Evolutionary conservation across 2,329 filamentous ascomycete species (phyloP).

Genomic region (Colletotrichum camelliae): DNA sequence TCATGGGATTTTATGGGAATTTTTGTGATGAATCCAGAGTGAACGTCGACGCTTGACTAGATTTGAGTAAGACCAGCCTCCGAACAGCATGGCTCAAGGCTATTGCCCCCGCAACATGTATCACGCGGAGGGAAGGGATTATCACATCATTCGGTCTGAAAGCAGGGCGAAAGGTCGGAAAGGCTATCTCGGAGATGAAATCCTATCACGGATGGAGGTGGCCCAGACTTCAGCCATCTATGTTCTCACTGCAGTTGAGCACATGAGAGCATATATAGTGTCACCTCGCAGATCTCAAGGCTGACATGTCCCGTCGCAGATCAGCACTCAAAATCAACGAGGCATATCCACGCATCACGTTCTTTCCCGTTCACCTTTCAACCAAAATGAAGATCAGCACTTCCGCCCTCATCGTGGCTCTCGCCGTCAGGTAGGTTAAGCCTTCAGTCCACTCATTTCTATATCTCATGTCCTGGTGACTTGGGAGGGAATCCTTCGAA

Average conservation of each 20-base stretch:
- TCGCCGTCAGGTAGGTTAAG: neutral
- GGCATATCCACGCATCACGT: neutral
- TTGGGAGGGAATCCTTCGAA: neutral
- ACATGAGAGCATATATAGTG: neutral
- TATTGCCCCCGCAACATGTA: neutral
- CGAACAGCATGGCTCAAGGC: neutral
- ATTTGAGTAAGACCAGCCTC: neutral
- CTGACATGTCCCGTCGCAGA: neutral
- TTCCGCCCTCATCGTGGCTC: neutral
- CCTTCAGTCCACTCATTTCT: neutral
- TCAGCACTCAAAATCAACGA: neutral
- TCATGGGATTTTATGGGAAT: neutral
- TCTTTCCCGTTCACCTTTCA: neutral
- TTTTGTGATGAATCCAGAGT: neutral
- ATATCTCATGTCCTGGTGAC: neutral
- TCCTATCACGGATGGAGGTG: neutral
- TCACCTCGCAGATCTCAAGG: neutral
- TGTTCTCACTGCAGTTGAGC: neutral
- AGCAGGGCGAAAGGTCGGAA: neutral
- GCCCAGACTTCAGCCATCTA: neutral
- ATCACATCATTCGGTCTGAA: neutral
- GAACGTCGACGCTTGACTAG: neutral
- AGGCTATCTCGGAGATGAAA: neutral
- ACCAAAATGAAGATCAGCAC: neutral
- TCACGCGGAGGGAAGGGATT: neutral